Percentiles rank a stretch among this genome's conserved stretches.
These are phyloP conservation scores for Cytospora schulzeri DNA, from an alignment of 2,329 filamentous ascomycete species.

Conservation along the genomic window DNA sequence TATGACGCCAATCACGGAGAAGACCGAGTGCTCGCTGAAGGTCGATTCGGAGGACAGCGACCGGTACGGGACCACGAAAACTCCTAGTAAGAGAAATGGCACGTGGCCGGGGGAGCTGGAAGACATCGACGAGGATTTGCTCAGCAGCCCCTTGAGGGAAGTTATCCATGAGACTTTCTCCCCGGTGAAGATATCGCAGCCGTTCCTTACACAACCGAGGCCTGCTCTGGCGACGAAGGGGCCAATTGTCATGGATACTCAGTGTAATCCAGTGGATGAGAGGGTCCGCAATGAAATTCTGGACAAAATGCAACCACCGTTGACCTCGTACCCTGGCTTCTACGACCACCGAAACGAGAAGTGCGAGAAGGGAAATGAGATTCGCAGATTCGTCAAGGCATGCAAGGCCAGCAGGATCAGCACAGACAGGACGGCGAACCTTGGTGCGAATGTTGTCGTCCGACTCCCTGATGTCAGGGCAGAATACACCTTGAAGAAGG, in stretches of 20 bases:
- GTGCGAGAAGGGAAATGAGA: conserved; percentile 70
- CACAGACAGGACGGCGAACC: conserved; percentile 63
- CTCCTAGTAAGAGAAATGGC: conserved; percentile 65
- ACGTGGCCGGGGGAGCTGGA: conserved; percentile 33
- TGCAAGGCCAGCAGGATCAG: conserved; percentile 57
- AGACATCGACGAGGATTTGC: conserved; percentile 40
- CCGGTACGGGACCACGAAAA: conserved; percentile 63
- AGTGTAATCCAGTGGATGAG: conserved; percentile 90
- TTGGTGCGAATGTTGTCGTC: conserved; percentile 64
- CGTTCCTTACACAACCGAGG: conserved; percentile 47
- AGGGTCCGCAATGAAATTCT: conserved; percentile 74
- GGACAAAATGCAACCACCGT: conserved; percentile 69
- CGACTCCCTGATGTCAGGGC: conserved; percentile 66
- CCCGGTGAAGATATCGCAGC: conserved; percentile 52
- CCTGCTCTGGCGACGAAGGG: conserved; percentile 49
- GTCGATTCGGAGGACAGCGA: conserved; percentile 62
- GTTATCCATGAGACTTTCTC: conserved; percentile 54
- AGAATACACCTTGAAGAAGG: conserved; percentile 77
- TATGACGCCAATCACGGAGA: conserved; percentile 98
- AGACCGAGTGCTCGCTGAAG: conserved; percentile 85
- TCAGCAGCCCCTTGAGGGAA: conserved; percentile 76
- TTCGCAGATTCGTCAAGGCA: conserved; percentile 79
- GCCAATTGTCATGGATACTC: conserved; percentile 76
- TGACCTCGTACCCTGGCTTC: conserved; percentile 78
- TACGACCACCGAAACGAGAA: conserved; percentile 68